Evolutionary conservation across 192 early-diverging fungal genomes (phyloP).

Genomic region (Backusella westeae): DNA sequence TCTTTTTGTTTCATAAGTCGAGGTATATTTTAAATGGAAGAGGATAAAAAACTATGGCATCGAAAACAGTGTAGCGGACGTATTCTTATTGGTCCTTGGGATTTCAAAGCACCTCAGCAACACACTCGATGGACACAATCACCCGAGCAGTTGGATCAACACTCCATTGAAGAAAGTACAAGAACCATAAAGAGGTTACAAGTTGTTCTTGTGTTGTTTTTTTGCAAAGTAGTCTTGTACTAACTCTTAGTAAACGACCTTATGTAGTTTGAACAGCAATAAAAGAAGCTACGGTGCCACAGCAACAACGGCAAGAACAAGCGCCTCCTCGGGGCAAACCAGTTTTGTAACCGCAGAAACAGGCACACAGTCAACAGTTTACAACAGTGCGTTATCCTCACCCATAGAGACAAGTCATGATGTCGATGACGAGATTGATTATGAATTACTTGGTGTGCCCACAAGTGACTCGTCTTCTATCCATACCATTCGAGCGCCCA

Average conservation of each 20-base stretch:
- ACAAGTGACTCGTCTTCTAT: not conserved
- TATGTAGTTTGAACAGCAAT: not conserved
- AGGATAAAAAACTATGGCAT: not conserved
- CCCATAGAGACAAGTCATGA: not conserved
- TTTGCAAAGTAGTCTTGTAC: too few species aligned
- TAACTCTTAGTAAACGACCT: not conserved
- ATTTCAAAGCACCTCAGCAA: not conserved
- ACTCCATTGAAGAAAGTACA: not conserved
- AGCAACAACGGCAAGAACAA: not conserved
- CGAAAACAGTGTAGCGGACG: constrained; percentile 9
- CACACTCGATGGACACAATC: not conserved
- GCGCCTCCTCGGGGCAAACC: not conserved
- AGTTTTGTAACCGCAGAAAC: not conserved
- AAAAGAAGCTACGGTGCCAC: not conserved
- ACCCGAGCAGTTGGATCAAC: not conserved
- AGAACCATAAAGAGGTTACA: not conserved
- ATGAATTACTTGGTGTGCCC: not conserved
- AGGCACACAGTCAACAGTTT: not conserved
- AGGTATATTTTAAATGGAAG: not conserved
- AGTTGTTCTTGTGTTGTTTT: too few species aligned
- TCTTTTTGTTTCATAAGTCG: not conserved
- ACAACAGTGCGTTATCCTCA: not conserved
- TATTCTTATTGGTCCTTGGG: constrained; percentile 25
- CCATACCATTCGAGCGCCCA: not conserved
- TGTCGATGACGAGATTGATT: not conserved